Conservation (phyloP, 495 filamentous ascomycete genomes). For the Jackrogersella multiformis region DNA sequence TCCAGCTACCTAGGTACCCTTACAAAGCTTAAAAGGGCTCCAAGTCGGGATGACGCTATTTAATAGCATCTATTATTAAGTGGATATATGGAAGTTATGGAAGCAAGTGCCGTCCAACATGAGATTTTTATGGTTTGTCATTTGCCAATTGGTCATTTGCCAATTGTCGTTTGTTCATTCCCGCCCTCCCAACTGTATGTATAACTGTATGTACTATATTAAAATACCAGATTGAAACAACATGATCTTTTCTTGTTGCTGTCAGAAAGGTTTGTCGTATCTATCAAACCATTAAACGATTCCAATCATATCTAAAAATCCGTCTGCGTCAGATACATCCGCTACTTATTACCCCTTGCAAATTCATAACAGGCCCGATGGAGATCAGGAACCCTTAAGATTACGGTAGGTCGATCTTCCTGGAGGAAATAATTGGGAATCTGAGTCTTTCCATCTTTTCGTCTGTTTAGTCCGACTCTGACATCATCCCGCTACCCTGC, state of each 20-base stretch:
- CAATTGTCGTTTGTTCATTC: neutral
- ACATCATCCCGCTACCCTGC: constrained; percentile 44
- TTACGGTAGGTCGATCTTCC: constrained; percentile 41
- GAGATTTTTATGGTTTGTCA: neutral
- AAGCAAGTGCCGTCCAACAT: constrained; percentile 1
- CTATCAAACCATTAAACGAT: constrained; percentile 2
- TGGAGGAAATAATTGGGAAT: constrained; percentile 21
- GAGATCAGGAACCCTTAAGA: constrained; percentile 36
- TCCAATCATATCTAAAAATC: neutral
- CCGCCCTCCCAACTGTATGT: no score
- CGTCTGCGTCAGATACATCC: neutral
- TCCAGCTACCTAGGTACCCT: no score
- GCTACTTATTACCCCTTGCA: constrained; percentile 19
- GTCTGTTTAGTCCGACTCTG: constrained; percentile 22
- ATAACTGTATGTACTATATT: neutral
- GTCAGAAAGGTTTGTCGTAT: neutral
- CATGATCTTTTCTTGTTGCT: neutral
- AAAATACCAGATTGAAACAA: no score
- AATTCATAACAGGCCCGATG: constrained; percentile 36
- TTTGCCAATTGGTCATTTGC: no score
- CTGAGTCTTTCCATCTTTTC: constrained; percentile 20
- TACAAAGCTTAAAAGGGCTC: no score
- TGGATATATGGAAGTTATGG: neutral
- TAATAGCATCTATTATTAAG: no score
- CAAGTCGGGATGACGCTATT: no score